Base-by-base conservation (phyloP, 2,329 filamentous ascomycete species). In the Neodidymelliopsis sp. region DNA sequence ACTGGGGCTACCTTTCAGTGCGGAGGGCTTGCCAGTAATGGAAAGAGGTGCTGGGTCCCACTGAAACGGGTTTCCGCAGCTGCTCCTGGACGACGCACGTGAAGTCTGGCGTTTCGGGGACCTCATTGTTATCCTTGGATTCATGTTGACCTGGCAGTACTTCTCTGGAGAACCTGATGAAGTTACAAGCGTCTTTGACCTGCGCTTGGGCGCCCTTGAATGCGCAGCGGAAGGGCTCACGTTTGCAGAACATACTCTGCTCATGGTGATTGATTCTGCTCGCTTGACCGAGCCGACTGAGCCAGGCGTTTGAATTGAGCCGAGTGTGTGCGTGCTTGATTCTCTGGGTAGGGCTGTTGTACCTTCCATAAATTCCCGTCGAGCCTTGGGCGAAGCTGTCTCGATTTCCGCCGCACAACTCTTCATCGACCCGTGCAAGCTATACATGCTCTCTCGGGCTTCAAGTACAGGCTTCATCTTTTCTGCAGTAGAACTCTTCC, bases 1-100 rank as follows among this genome's bases (percentile, higher is more conserved):
- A 37, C 70, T 73, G 1, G 76, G 75, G 35, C 75, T 77, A 0
- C 75, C 73, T 56, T 78, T 78, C 51, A 77, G 35, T 0, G 74
- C 74, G 6, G 75, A 77, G 9, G 75, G 72, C 46, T 75, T 78
- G 0, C 63, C 62, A 18, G 40, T 22, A 2, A 68, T 49, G 2
- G 67, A 64, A n/a, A 68, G 54, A 9, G 69, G 71, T 15, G 62
- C 51, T 18, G 62, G 66, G 48, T 77, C 76, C 75, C 74, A 77
- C 43, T 77, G 75, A 43, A 78, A 77, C 0, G 76, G 75, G 44
- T 77, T 77, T 3, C 74, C 74, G 34, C 75, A 74, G 56, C 75
- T 77, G 52, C 74, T 77, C n/a, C 69, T 65, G 4, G 74, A 71
- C 12, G 69, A 76, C 2, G 72, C 66, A 30, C 71, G 65, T 2